phyloP scores from a whole-genome alignment of 176 grass and related monocot genomes.

The Neostapfia colusana region DNA sequence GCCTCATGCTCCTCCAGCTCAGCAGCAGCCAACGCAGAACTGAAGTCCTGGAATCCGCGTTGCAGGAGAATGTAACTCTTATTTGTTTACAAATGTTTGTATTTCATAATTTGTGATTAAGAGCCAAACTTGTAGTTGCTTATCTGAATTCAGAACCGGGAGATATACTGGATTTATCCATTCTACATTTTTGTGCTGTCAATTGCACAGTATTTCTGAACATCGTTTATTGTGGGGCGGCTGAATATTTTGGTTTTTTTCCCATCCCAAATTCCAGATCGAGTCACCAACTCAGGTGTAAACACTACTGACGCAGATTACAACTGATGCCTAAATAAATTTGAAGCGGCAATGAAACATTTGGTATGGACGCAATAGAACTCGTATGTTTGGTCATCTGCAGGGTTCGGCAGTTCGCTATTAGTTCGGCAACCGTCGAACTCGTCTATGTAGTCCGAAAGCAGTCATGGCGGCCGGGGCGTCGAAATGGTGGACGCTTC shows the following conservation, averaged over 20 bases:
- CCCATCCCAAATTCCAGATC: not conserved
- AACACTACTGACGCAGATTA: not conserved
- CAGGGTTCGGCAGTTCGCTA: too few species aligned
- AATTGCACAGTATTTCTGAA: not conserved
- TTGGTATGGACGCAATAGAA: too few species aligned
- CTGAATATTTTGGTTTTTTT: not conserved
- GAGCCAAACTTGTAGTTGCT: conserved; percentile 16
- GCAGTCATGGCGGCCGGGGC: too few species aligned
- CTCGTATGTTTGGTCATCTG: too few species aligned
- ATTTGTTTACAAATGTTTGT: conserved; percentile 31
- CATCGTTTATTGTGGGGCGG: not conserved
- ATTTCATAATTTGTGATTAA: conserved; percentile 40
- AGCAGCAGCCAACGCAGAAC: conserved; percentile 43
- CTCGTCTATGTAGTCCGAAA: too few species aligned
- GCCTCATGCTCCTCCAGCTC: conserved; percentile 32
- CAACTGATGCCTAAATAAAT: not conserved
- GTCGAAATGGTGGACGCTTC: too few species aligned
- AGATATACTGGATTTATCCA: conserved; percentile 17
- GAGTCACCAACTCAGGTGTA: not conserved
- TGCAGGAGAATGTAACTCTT: not conserved
- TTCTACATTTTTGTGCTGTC: conserved; percentile 24
- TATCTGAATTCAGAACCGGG: conserved; percentile 5
- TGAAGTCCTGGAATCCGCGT: conserved; percentile 7
- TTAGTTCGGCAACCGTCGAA: too few species aligned
- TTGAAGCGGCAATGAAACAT: not conserved